Evolutionary conservation across 2,329 filamentous ascomycete genomes (phyloP), one percentile per base, ranked within the genome.

Genomic region (Diaporthe vexans): DNA sequence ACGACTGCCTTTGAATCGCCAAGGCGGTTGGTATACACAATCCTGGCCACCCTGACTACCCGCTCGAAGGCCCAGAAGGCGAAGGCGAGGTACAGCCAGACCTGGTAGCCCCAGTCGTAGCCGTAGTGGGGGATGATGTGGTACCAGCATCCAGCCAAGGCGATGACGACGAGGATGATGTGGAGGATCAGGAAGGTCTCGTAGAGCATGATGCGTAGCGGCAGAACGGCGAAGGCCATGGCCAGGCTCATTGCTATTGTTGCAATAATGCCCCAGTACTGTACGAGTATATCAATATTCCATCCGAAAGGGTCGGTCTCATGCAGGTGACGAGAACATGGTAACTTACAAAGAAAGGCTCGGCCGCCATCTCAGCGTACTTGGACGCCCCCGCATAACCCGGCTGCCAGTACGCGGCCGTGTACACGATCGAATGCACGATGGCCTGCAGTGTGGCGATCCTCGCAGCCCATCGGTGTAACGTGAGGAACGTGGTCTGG

Each of bases 401-500:
- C 15, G 63, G 63, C 43, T 68, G 33, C 63, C 63, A 68, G 33
- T 40, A 68, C 2, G 63, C 63, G 48, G 35, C 24, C 9, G 63
- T 68, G 33, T 68, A 94, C 0, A 88, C 87, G 1, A 92, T 74
- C 0, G 91, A 92, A 78, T 94, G 92, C 0, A 91, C 80, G 1
- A 93, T 85, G 1, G 91, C 92, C 77, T 93, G 87, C 0, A 91
- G 73, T 0, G 91, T 92, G 11, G 91, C 87, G 3, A 93, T 85
- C 26, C 92, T 85, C 0, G 92, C 92, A 7, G 92, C 85, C 86
- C 91, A 91, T 0, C 92, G 89, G 80, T 94, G 92, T 71, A 93
- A 93, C 52, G 90, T 87, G 76, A 90, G 93, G 78, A 91, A 94
- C 0, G 90, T 91, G 1, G 87, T 86, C 79, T 92, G 93, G 21